Evolutionary conservation across 1,284 basidiomycete genomes (phyloP).

Genomic region (Polyporus tsugae): DNA sequence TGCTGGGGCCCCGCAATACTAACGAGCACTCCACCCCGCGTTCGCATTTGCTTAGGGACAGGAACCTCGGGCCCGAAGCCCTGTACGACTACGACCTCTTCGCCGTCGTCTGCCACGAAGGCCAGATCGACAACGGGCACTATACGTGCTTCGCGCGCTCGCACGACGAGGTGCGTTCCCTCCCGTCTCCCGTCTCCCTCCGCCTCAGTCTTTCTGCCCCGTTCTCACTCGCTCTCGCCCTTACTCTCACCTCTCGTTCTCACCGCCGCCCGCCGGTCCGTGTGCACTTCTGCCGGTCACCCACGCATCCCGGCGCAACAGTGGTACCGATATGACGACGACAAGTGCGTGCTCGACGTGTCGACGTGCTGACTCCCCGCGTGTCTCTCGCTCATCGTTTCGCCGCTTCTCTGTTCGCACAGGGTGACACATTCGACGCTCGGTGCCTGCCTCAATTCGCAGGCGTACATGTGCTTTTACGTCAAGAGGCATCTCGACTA

Average conservation of each 20-base stretch:
- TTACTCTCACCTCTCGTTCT: conserved; percentile 2
- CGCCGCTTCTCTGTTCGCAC: conserved; percentile 6
- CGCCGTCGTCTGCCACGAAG: conserved; percentile 95
- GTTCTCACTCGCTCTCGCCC: conserved; percentile 4
- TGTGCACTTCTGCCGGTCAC: conserved; percentile 4
- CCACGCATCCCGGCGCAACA: conserved; percentile 39
- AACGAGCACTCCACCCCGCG: background rate
- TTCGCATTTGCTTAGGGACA: conserved; percentile 22
- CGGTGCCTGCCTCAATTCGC: conserved; percentile 70
- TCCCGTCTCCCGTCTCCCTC: background rate
- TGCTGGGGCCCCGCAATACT: background rate
- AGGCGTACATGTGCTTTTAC: conserved; percentile 94
- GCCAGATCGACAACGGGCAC: conserved; percentile 94
- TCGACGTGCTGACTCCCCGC: background rate
- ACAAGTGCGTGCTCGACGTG: conserved; percentile 67
- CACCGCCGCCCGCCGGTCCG: background rate
- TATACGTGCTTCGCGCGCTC: conserved; percentile 88
- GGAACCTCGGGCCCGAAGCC: conserved; percentile 63
- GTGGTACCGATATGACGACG: conserved; percentile 97
- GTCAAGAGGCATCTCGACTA: conserved; percentile 89
- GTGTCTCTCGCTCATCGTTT: background rate
- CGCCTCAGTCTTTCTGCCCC: background rate
- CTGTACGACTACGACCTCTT: conserved; percentile 94
- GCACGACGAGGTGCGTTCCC: conserved; percentile 70
- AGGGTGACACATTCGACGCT: conserved; percentile 80